Percentiles rank a stretch among this genome's conserved stretches.
These are phyloP conservation scores for Chlorella sp. DNA, from an alignment of 139 green algal genomes.

Conservation along the genomic window DNA sequence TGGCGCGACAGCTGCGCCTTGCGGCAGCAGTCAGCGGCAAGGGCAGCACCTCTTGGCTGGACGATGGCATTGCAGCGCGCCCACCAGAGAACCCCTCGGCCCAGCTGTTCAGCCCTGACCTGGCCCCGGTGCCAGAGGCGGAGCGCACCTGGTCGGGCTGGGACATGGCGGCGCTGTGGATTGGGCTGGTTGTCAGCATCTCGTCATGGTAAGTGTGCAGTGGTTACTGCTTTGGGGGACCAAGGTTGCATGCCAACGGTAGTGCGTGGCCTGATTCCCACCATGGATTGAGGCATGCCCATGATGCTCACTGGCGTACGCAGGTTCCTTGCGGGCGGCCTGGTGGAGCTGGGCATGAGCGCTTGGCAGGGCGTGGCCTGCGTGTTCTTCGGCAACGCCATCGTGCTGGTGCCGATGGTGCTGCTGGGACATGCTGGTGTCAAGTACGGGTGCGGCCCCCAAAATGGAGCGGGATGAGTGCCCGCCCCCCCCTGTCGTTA, in stretches of 20 bases:
- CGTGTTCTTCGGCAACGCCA: background rate
- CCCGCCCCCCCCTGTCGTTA: no score
- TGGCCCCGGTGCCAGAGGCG: background rate
- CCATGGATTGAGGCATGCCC: no score
- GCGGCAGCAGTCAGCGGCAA: background rate
- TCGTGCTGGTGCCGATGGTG: constrained; percentile 5
- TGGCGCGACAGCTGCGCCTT: background rate
- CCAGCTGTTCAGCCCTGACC: background rate
- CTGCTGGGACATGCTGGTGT: background rate
- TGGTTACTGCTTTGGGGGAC: no score
- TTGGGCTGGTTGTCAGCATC: background rate
- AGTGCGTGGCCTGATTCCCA: no score
- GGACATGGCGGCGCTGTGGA: constrained; percentile 21
- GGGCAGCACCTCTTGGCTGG: background rate
- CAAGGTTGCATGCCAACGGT: no score
- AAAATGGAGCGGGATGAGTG: no score
- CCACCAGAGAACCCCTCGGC: background rate
- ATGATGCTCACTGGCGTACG: no score
- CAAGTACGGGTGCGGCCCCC: constrained; percentile 25
- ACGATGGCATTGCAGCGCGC: background rate
- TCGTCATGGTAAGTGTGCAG: background rate
- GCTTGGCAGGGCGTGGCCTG: background rate
- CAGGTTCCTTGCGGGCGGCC: constrained; percentile 9
- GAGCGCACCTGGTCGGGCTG: background rate
- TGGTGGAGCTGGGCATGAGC: constrained; percentile 22